A percentile compares a stretch with the other conserved stretches of the same genome.
These are phyloP conservation scores for Areca catechu DNA, from an alignment of 176 grass and related monocot genomes.

Conservation along the genomic window DNA sequence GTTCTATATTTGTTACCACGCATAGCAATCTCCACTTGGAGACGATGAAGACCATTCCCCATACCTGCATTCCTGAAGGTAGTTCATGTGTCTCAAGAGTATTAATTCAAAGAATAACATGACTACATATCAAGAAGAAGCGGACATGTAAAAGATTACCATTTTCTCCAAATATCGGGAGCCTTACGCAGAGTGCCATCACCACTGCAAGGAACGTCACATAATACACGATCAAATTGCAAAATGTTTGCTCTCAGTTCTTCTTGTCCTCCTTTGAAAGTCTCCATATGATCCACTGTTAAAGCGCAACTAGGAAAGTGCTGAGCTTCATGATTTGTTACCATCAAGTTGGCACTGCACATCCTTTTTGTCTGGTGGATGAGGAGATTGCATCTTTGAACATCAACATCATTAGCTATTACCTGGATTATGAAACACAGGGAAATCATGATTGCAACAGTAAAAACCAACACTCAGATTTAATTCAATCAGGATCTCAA, in stretches of 20 bases:
- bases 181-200: slow-evolving; percentile 93
- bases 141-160: slow-evolving; percentile 33
- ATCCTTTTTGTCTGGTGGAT: slow-evolving; percentile 99
- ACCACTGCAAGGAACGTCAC: slow-evolving; percentile 98
- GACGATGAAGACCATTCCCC: slow-evolving; percentile 89
- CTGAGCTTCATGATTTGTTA: slow-evolving; percentile 97
- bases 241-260: slow-evolving; percentile 29
- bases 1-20: slow-evolving; percentile 44
- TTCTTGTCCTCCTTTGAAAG: slow-evolving; percentile 21
- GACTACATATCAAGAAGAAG: neutral
- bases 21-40: slow-evolving; percentile 94
- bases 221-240: slow-evolving; percentile 80
- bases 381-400: slow-evolving; percentile 97
- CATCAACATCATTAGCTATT: slow-evolving; percentile 94
- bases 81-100: slow-evolving; percentile 15
- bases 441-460: neutral
- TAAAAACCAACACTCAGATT: no score
- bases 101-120: neutral
- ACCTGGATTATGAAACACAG: slow-evolving; percentile 35
- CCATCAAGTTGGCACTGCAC: slow-evolving; percentile 90
- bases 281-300: slow-evolving; percentile 30
- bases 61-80: slow-evolving; percentile 83
- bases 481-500: neutral
- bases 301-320: slow-evolving; percentile 74
- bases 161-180: slow-evolving; percentile 99